Evolutionary conservation across 2,329 filamentous ascomycete species (phyloP), one percentile per base, ranked within the genome.

Genomic region (Pseudomassariella vexata): DNA sequence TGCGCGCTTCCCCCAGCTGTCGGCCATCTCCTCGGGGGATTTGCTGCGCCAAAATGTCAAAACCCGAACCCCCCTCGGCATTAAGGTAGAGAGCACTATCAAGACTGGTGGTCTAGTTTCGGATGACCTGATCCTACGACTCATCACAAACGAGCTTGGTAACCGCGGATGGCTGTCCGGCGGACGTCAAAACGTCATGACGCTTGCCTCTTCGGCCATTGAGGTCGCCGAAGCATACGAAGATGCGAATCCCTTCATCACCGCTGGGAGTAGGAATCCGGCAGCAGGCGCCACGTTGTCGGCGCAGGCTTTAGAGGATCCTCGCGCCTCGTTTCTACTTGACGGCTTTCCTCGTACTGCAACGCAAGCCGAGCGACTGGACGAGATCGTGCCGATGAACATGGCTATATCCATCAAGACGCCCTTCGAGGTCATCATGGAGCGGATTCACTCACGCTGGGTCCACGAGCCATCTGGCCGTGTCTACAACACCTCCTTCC

Each of bases 271-370:
- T 17, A 52, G 54, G 30, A 51, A 60, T 30, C 60, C 63, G 31
- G 50, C 55, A 45, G 41, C 56, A 44, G 46, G 46, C 48, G 38
- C 60, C 51, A 38, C 61, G 61, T 19, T 55, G 17, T 55, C 53
- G 9, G 28, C 34, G 7, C 59, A 60, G 33, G 65, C 70, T 27
- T 78, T 80, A 29, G 73, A 92, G 24, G 73, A 82, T 41, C 84
- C 88, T 0, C 66, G 77, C 1, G 87, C 88, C 7, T 95, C 88
- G 1, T 96, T 95, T 58, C 84, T 98, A 42, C 82, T 98, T 32
- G 92, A 98, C 56, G 92, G 92, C 11, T 98, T 96, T 60, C 92
- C 92, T 3, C 83, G 92, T 44, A 98, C 86, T 6, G 83, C 85
- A 1, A 55, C 66, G 3, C 92, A 98, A 61, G 92, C 89, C 18